Evolutionary conservation across 176 grass and related monocot species (phyloP).

Genomic region (Oryza meyeriana): DNA sequence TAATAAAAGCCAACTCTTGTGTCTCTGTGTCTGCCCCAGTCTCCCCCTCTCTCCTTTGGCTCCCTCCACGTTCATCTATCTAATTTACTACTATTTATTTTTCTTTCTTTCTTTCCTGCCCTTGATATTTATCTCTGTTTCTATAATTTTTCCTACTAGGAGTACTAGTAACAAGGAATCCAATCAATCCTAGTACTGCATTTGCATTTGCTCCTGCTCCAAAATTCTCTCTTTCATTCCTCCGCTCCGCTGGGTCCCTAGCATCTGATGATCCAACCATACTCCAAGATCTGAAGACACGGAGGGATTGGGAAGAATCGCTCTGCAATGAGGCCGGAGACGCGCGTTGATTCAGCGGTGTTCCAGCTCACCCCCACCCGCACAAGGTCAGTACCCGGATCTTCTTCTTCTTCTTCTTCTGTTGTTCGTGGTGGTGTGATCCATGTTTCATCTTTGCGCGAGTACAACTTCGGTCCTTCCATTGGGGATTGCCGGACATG

Average conservation of each 20-base stretch:
- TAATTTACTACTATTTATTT: background rate
- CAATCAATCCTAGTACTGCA: background rate
- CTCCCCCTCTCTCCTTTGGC: too few relatives aligned
- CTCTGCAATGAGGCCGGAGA: conserved; percentile 72
- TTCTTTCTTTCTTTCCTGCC: background rate
- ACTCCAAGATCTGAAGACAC: conserved; percentile 38
- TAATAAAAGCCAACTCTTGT: background rate
- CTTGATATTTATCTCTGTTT: background rate
- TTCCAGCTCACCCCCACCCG: conserved; percentile 98
- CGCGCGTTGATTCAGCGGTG: conserved; percentile 77
- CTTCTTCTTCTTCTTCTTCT: conserved; percentile 24
- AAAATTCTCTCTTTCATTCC: background rate
- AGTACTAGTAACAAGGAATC: background rate
- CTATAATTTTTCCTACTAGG: background rate
- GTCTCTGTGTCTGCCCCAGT: background rate
- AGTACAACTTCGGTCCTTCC: background rate
- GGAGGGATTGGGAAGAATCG: background rate
- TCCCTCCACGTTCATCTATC: too few relatives aligned
- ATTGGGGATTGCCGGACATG: background rate
- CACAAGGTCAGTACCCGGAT: conserved; percentile 65
- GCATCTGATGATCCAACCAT: conserved; percentile 1
- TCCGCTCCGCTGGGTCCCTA: background rate
- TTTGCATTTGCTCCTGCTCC: conserved; percentile 34
- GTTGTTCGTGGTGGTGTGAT: background rate
- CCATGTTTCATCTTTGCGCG: background rate